These are phyloP conservation scores for Arachis stenosperma DNA, from an alignment of 306 rosid genomes.

Conservation along the genomic window DNA sequence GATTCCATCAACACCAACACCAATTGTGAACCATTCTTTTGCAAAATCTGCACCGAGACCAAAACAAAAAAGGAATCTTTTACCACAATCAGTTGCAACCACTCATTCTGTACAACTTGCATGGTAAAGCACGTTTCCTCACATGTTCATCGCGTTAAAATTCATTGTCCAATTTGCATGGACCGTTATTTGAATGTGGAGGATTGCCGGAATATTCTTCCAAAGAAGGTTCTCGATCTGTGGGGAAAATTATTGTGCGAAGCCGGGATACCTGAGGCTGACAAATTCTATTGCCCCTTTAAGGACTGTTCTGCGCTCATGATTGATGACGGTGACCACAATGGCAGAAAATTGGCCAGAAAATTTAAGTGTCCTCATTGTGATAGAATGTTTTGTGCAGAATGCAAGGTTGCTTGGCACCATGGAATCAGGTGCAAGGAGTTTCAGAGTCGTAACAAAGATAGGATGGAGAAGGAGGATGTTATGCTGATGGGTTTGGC, in stretches of 20 bases:
- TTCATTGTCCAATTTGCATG: conserved; percentile 45
- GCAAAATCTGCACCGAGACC: conserved; percentile 52
- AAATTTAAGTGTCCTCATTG: conserved; percentile 50
- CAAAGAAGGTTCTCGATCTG: conserved; percentile 33
- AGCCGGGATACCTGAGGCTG: conserved; percentile 23
- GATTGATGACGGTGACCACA: conserved; percentile 41
- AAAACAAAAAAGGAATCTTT: conserved; percentile 34
- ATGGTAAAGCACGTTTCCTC: conserved; percentile 35
- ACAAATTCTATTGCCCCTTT: conserved; percentile 52
- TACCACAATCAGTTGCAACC: conserved; percentile 33
- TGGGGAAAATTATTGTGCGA: conserved; percentile 56
- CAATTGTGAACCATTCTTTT: conserved; percentile 12
- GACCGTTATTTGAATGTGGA: conserved; percentile 39
- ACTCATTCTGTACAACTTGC: conserved; percentile 42
- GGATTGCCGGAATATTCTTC: conserved; percentile 37
- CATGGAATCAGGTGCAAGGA: conserved; percentile 30
- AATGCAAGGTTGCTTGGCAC: conserved; percentile 60
- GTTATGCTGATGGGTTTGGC: conserved; percentile 52
- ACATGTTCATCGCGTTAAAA: conserved; percentile 32
- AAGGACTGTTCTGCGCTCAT: conserved; percentile 48
- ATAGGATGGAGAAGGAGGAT: conserved; percentile 17
- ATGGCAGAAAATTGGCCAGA: neutral
- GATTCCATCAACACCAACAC: neutral
- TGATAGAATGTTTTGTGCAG: conserved; percentile 46
- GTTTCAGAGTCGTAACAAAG: conserved; percentile 36